Percentiles rank a stretch among this genome's conserved stretches.
Conservation (phyloP, 306 rosid species). For the Cucumis hystrix region DNA sequence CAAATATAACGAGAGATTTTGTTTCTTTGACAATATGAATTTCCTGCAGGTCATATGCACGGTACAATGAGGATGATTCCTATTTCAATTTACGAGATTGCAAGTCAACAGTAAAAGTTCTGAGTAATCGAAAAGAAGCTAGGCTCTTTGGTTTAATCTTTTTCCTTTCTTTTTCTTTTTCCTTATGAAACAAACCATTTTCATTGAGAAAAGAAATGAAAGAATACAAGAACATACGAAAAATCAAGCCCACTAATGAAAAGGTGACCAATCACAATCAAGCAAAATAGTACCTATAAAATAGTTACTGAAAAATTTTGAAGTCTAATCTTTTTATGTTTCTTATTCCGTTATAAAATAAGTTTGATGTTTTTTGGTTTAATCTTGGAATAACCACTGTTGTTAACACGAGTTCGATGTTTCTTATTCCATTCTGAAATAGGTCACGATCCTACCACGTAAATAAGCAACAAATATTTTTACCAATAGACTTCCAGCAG, state of each 20-base stretch:
- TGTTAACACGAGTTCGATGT: background rate
- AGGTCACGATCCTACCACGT: background rate
- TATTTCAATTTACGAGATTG: background rate
- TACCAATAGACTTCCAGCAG: too few species aligned
- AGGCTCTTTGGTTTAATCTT: background rate
- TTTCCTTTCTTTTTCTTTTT: too few species aligned
- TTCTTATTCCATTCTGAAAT: background rate
- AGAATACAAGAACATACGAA: too few species aligned
- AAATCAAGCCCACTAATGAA: too few species aligned
- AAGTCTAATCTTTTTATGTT: too few species aligned
- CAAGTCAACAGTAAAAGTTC: background rate
- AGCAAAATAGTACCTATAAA: too few species aligned
- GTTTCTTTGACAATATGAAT: constrained; percentile 34
- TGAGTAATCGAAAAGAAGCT: background rate
- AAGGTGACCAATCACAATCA: too few species aligned
- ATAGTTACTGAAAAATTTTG: too few species aligned
- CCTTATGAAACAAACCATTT: too few species aligned
- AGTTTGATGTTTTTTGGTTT: background rate
- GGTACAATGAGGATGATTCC: background rate
- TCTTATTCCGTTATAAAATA: too few species aligned
- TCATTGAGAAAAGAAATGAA: too few species aligned
- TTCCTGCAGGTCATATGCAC: constrained; percentile 37
- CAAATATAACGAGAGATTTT: constrained; percentile 18
- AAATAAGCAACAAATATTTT: background rate
- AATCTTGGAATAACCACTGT: background rate